phyloP scores from a whole-genome alignment of 768 basidiomycete species.

The Cyclocybe aegerita region DNA sequence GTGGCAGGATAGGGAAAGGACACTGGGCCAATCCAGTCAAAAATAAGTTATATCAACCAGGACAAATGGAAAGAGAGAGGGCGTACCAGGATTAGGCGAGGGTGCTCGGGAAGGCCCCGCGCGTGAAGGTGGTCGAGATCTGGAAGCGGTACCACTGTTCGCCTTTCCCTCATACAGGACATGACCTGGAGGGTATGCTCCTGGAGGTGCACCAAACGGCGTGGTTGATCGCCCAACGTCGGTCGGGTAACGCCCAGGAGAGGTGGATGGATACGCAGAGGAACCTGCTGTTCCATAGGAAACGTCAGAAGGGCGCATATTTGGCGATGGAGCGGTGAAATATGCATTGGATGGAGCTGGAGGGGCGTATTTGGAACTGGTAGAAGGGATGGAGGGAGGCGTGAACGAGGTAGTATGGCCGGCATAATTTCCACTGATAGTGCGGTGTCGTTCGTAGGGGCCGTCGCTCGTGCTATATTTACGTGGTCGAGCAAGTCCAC shows the following conservation, averaged over 20 bases:
- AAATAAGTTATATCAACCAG: constrained; percentile 17
- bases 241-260: constrained; percentile 33
- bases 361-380: constrained; percentile 11
- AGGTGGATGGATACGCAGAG: constrained; percentile 29
- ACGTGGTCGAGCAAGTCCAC: constrained; percentile 36
- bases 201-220: constrained; percentile 32
- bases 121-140: constrained; percentile 19
- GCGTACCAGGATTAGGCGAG: constrained; percentile 50
- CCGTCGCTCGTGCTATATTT: constrained; percentile 45
- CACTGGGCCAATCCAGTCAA: constrained; percentile 11
- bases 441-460: constrained; percentile 32
- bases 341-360: constrained; percentile 19
- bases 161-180: constrained; percentile 51
- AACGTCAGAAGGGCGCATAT: constrained; percentile 45
- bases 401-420: constrained; percentile 29
- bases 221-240: constrained; percentile 42
- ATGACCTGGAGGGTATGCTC: constrained; percentile 58
- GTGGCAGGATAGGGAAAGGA: constrained; percentile 14
- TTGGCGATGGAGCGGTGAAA: constrained; percentile 42
- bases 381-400: constrained; percentile 26
- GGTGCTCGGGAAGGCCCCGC: constrained; percentile 37
- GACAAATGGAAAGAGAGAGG: constrained; percentile 8
- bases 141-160: constrained; percentile 34
- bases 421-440: constrained; percentile 38
- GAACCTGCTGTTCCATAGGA: constrained; percentile 29